Base-by-base conservation (phyloP, 116 monocot species). In the Iris pallida region DNA sequence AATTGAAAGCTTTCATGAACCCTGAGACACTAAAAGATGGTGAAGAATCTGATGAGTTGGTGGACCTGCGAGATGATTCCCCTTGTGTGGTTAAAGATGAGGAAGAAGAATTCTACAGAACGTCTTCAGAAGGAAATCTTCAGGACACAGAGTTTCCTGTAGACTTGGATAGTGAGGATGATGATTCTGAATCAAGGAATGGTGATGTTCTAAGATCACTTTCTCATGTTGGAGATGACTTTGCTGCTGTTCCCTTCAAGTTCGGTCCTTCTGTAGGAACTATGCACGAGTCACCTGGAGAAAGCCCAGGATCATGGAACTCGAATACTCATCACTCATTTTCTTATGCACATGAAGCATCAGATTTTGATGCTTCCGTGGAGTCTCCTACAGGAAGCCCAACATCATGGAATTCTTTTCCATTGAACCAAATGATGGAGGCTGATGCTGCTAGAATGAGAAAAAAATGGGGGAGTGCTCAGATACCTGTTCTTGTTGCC, bases 381-480 rank as follows among this genome's bases (percentile, higher is more conserved):
- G 86, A 92, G 73, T 97, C 87, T 75, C 85, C 89, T 56, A 46
- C 57, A 17, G 90, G 78, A 48, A 87, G 92, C 71, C 79, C 91
- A 45, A 61, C 82, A 55, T 78, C 89, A 13, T 95, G 95, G 86
- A 95, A 74, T 61, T 89, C 82, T 70, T 80, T 86, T 68, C 73
- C 83, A 6, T 62, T 88, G 19, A 80, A 75, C 61, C 85, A 88
- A 17, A 80, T 84, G 68, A 82, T 75, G 71, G 89, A 93, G 61
- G 73, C 82, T 62, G 93, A 93, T 68, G 84, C 80, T 59, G 77
- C 85, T 41, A 76, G 82, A 45, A 88, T 86, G 83, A 82, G 97
- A 66, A 97, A 92, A 65, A 97, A 97, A 67, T 97, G 97, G 97
- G 97, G 92, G 55, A 87, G 78, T 70, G 89, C 97, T 67, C 97